These are phyloP conservation scores for Furcasterigmium furcatum DNA, from an alignment of 2,329 filamentous ascomycete species.

Conservation along the genomic window DNA sequence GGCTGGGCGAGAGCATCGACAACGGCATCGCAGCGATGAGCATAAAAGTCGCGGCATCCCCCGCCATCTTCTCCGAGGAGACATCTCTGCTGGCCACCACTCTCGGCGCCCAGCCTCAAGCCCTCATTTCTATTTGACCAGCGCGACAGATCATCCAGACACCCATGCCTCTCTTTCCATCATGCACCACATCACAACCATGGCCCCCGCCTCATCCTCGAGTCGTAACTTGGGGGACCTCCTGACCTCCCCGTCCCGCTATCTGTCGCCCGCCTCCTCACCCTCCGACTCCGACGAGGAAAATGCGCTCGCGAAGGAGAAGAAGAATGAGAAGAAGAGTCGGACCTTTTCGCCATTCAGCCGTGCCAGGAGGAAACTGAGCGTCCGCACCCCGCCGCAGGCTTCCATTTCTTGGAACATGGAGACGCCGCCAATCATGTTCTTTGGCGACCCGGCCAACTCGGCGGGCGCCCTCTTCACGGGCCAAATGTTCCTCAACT, in stretches of 20 bases:
- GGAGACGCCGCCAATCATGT: constrained; percentile 1
- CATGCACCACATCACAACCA: neutral
- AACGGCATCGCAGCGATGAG: too few species aligned
- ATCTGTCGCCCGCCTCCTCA: neutral
- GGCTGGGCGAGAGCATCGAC: too few species aligned
- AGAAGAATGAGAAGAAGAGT: neutral
- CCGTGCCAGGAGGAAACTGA: neutral
- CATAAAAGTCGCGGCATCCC: too few species aligned
- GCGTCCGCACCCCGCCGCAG: neutral
- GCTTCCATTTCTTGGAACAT: neutral
- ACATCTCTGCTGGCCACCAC: too few species aligned
- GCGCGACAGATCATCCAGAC: neutral
- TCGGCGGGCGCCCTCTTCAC: neutral
- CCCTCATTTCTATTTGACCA: too few species aligned
- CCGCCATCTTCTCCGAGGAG: too few species aligned
- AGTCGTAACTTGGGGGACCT: neutral
- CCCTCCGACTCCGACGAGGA: constrained; percentile 1
- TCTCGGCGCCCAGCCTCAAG: too few species aligned
- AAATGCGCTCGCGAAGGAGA: neutral
- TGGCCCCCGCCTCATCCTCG: neutral
- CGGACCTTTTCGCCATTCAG: constrained; percentile 1
- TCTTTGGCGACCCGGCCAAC: neutral
- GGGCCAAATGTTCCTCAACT: constrained; percentile 20
- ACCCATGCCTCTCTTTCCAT: neutral
- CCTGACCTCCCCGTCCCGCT: neutral